A percentile compares a stretch with the other conserved stretches of the same genome.
phyloP scores from a whole-genome alignment of 129 eudicot species.

The Flaveria linearis region DNA sequence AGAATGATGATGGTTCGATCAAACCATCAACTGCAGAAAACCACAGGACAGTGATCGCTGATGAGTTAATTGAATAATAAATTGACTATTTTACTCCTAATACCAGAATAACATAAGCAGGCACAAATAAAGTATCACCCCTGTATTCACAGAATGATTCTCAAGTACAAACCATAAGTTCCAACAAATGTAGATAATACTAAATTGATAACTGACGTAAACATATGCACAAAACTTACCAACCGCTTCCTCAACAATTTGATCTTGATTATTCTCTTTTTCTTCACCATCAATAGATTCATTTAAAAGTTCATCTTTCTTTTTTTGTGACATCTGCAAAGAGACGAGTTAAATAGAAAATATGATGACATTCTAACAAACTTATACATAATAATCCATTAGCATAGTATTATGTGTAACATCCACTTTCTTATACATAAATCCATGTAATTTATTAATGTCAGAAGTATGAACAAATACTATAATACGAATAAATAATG shows the following conservation, averaged over 20 bases:
- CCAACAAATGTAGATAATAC: slow-evolving; percentile 3
- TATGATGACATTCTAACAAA: background rate
- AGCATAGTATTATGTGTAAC: background rate
- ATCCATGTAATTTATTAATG: background rate
- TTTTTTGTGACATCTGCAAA: slow-evolving; percentile 35
- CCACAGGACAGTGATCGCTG: background rate
- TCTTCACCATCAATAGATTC: slow-evolving; percentile 16
- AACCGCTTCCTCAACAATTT: slow-evolving; percentile 30
- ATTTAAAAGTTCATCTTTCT: slow-evolving; percentile 14
- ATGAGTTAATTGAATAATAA: background rate
- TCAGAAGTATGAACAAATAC: background rate
- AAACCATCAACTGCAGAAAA: background rate
- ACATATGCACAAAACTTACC: slow-evolving; percentile 22
- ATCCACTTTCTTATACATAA: background rate
- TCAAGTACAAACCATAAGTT: background rate
- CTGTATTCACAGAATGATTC: background rate
- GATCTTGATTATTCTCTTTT: slow-evolving; percentile 26
- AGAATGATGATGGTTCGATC: background rate
- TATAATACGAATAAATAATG: no score
- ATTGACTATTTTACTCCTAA: background rate
- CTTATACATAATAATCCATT: slow-evolving; percentile 6
- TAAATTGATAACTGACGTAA: slow-evolving; percentile 1
- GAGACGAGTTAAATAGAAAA: background rate
- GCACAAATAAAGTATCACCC: background rate
- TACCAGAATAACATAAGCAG: background rate